Percentiles rank a stretch among this genome's conserved stretches.
phyloP scores from a whole-genome alignment of 2,329 filamentous ascomycete genomes.

The Conoideocrella luteorostrata region DNA sequence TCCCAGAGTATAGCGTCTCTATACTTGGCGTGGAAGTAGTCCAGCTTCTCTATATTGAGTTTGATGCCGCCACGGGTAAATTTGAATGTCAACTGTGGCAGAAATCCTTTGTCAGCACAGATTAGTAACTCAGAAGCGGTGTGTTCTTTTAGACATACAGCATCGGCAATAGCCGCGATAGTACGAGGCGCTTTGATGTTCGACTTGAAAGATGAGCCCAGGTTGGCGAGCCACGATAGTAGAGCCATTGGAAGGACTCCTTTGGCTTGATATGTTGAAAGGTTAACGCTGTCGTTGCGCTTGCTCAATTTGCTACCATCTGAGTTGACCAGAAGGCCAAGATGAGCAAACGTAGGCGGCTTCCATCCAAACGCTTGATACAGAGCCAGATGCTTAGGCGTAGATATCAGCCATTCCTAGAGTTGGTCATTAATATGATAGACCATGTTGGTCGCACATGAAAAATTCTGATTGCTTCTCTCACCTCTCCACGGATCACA shows the following conservation, averaged over 20 bases:
- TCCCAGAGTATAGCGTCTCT: conserved; percentile 25
- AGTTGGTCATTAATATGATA: not conserved
- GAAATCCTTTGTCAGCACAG: conserved; percentile 17
- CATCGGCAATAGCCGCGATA: conserved; percentile 62
- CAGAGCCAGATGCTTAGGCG: conserved; percentile 64
- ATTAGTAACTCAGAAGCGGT: not conserved
- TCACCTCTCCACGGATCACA: conserved; percentile 78
- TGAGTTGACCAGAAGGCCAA: conserved; percentile 65
- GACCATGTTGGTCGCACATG: too few species aligned
- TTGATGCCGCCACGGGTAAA: conserved; percentile 89
- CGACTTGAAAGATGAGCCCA: conserved; percentile 36
- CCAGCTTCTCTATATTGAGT: conserved; percentile 73
- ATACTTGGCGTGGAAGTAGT: conserved; percentile 70
- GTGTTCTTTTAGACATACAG: conserved; percentile 40
- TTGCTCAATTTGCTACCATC: conserved; percentile 81
- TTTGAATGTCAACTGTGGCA: conserved; percentile 65
- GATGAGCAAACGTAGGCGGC: conserved; percentile 70
- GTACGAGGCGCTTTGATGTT: conserved; percentile 30
- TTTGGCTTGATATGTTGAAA: conserved; percentile 43
- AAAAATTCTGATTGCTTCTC: too few species aligned
- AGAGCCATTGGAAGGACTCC: conserved; percentile 43
- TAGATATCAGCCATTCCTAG: conserved; percentile 92
- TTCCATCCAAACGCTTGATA: conserved; percentile 73
- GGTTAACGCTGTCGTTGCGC: conserved; percentile 52
- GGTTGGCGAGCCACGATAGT: conserved; percentile 76